Percentiles rank a stretch among this genome's conserved stretches.
These are phyloP conservation scores for Lotus japonicus DNA, from an alignment of 306 rosid species.

Conservation along the genomic window DNA sequence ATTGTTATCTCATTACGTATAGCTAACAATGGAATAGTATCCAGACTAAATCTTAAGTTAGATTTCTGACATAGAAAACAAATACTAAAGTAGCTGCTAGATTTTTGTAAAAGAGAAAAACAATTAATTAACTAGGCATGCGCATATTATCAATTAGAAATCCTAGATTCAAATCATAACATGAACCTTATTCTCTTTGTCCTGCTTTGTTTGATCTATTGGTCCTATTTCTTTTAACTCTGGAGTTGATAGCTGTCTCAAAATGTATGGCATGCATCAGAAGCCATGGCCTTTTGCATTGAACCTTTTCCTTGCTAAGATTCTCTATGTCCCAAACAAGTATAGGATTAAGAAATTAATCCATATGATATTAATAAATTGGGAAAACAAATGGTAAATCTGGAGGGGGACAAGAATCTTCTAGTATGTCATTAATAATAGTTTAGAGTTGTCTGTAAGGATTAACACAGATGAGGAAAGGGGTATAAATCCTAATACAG, in stretches of 20 bases:
- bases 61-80: not conserved
- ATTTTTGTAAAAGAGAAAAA: not conserved
- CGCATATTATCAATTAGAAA: conserved; percentile 18
- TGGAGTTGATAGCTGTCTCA: conserved; percentile 6
- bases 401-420: conserved; percentile 36
- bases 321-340: conserved; percentile 22
- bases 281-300: conserved; percentile 8
- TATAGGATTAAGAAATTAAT: not conserved
- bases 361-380: not conserved
- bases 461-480: conserved; percentile 30
- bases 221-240: not conserved
- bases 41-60: not conserved
- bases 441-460: conserved; percentile 32
- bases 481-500: conserved; percentile 21
- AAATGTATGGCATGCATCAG: conserved; percentile 19
- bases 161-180: conserved; percentile 10
- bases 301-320: conserved; percentile 24
- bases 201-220: not conserved
- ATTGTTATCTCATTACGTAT: too few species aligned
- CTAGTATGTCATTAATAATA: conserved; percentile 28
- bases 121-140: conserved; percentile 19
- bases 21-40: too few species aligned
- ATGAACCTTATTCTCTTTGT: not conserved
- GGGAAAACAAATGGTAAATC: conserved; percentile 9
- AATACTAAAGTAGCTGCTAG: conserved; percentile 3